A percentile compares a stretch with the other conserved stretches of the same genome.
phyloP scores from a whole-genome alignment of 371 early-diverging fungal genomes.

The Zychaea mexicana region DNA sequence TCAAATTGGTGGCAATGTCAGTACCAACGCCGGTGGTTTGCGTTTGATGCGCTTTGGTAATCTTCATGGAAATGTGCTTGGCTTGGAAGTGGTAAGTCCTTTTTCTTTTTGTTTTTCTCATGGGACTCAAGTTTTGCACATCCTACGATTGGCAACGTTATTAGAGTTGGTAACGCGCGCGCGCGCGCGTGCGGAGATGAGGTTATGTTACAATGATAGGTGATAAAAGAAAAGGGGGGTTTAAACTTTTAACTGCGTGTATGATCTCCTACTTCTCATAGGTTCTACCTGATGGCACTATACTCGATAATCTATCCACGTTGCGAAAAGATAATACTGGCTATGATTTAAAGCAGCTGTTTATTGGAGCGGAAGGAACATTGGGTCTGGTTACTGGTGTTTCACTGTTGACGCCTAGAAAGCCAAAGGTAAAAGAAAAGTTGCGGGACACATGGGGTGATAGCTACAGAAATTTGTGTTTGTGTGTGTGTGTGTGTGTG shows the following conservation, averaged over 20 bases:
- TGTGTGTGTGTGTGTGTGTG: background rate
- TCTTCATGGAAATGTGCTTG: slow-evolving; percentile 88
- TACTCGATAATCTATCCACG: slow-evolving; percentile 82
- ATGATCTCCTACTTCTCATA: slow-evolving; percentile 5
- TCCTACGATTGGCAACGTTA: too few species aligned
- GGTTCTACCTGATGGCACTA: slow-evolving; percentile 89
- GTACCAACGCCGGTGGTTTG: slow-evolving; percentile 93
- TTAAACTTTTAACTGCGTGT: background rate
- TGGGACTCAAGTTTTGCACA: too few species aligned
- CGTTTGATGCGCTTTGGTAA: slow-evolving; percentile 85
- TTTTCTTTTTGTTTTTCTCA: background rate
- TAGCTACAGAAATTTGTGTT: too few species aligned
- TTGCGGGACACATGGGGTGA: too few species aligned
- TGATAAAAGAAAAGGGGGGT: background rate
- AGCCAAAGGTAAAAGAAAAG: slow-evolving; percentile 29
- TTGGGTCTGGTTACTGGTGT: slow-evolving; percentile 85
- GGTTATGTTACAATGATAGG: too few species aligned
- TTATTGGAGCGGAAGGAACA: slow-evolving; percentile 90
- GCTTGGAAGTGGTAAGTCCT: slow-evolving; percentile 72
- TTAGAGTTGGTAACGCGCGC: too few species aligned
- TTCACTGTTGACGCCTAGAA: slow-evolving; percentile 58
- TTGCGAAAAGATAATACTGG: slow-evolving; percentile 88
- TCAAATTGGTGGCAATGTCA: slow-evolving; percentile 91
- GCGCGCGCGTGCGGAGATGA: too few species aligned
- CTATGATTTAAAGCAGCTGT: slow-evolving; percentile 87